phyloP scores from a whole-genome alignment of 1,139 yeast genomes.

The Scheffersomyces cryptocercus region DNA sequence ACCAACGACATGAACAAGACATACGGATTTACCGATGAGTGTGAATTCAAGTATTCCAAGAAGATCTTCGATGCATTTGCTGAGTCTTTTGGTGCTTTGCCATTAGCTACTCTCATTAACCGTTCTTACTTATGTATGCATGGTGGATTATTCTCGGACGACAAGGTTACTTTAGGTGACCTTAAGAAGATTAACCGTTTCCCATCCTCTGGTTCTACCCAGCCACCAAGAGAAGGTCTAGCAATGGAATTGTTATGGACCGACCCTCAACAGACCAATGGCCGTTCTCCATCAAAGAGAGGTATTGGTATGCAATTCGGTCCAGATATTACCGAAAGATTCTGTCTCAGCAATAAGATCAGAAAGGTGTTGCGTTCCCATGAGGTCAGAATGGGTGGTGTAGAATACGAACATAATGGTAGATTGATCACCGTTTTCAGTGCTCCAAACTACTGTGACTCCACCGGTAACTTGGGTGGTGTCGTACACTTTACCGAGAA shows the following conservation, averaged over 20 bases:
- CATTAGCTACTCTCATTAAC: constrained; percentile 82
- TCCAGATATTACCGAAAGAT: constrained; percentile 84
- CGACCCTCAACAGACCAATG: constrained; percentile 81
- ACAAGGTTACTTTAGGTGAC: constrained; percentile 69
- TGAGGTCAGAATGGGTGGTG: constrained; percentile 92
- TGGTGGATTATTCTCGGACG: constrained; percentile 90
- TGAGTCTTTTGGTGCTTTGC: constrained; percentile 83
- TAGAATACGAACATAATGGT: constrained; percentile 84
- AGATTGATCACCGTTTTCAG: constrained; percentile 87
- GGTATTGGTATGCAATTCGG: constrained; percentile 98
- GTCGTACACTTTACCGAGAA: constrained; percentile 63
- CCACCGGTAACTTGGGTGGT: constrained; percentile 89
- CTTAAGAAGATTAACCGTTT: constrained; percentile 71
- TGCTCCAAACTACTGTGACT: constrained; percentile 97
- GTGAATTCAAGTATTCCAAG: constrained; percentile 85
- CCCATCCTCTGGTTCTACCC: constrained; percentile 55
- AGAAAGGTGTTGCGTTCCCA: constrained; percentile 89
- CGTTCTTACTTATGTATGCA: constrained; percentile 83
- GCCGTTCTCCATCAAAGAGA: constrained; percentile 86
- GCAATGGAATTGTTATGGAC: constrained; percentile 99
- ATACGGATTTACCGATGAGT: constrained; percentile 95
- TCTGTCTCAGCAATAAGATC: constrained; percentile 70
- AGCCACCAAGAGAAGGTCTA: constrained; percentile 88
- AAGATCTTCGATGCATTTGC: constrained; percentile 83
- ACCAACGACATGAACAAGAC: constrained; percentile 96